Conservation (phyloP, 805 yeast species). For the Grigorovia yakushimaensis region DNA sequence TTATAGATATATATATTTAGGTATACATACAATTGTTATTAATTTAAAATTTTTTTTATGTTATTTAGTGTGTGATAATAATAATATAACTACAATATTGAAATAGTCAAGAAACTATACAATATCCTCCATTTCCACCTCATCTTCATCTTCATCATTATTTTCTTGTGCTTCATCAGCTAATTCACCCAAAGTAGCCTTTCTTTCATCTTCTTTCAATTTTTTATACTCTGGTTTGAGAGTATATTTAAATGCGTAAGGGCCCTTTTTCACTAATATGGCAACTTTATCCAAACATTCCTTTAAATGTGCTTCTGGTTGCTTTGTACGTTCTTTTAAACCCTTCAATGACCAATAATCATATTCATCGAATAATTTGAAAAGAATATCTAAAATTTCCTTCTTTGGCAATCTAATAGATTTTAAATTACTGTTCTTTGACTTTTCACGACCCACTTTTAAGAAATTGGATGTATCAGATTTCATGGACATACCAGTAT, state of each 20-base stretch:
- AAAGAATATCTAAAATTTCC: slow-evolving; percentile 78
- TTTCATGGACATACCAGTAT: slow-evolving; percentile 76
- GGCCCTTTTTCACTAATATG: slow-evolving; percentile 82
- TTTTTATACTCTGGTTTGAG: slow-evolving; percentile 83
- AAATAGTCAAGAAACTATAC: slow-evolving; percentile 25
- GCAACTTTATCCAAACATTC: slow-evolving; percentile 90
- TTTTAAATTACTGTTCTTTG: slow-evolving; percentile 38
- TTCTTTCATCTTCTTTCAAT: slow-evolving; percentile 66
- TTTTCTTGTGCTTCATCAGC: slow-evolving; percentile 30
- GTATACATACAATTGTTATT: no score
- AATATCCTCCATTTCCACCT: slow-evolving; percentile 69
- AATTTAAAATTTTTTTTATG: no score
- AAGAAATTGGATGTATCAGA: slow-evolving; percentile 64
- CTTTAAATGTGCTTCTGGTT: slow-evolving; percentile 88
- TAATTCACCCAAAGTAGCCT: slow-evolving; percentile 49
- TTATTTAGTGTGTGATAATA: no score
- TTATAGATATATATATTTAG: no score
- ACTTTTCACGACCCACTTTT: slow-evolving; percentile 39
- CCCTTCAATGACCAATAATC: slow-evolving; percentile 97
- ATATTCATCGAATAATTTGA: slow-evolving; percentile 84
- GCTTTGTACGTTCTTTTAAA: slow-evolving; percentile 83
- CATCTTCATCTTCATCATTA: slow-evolving; percentile 52
- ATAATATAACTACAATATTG: not conserved
- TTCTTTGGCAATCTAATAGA: slow-evolving; percentile 92
- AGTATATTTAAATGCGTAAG: slow-evolving; percentile 86